Evolutionary conservation across 495 filamentous ascomycete species (phyloP).

Genomic region (Tuber borchii): DNA sequence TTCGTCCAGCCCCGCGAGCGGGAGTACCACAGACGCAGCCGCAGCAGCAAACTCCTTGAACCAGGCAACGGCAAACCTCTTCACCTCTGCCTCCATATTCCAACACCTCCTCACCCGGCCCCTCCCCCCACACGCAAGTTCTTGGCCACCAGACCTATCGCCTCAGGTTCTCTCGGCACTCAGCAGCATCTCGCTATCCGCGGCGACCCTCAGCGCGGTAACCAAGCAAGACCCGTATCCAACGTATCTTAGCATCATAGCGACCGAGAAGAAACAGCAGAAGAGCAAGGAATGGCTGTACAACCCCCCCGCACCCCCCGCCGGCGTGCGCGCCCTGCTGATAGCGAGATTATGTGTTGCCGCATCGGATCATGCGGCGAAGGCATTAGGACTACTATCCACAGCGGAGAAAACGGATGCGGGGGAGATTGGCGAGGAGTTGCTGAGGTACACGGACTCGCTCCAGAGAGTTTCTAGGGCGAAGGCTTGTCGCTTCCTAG

Average conservation of each 20-base stretch:
- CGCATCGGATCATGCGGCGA: constrained; percentile 59
- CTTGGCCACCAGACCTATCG: constrained; percentile 53
- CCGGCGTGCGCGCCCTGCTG: constrained; percentile 66
- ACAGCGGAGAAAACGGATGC: constrained; percentile 36
- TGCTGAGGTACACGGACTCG: constrained; percentile 67
- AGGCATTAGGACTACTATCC: constrained; percentile 53
- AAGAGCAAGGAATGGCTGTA: constrained; percentile 36
- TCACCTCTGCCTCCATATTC: constrained; percentile 74
- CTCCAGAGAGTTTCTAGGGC: constrained; percentile 65
- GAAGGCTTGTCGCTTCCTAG: constrained; percentile 83
- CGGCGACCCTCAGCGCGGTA: constrained; percentile 83
- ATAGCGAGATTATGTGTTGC: constrained; percentile 84
- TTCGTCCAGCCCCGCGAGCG: constrained; percentile 36
- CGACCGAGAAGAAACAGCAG: constrained; percentile 5
- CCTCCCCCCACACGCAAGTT: constrained; percentile 16
- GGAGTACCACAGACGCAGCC: constrained; percentile 54
- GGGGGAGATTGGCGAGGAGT: constrained; percentile 54
- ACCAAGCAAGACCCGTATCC: constrained; percentile 92
- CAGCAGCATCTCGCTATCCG: constrained; percentile 66
- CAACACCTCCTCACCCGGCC: constrained; percentile 53
- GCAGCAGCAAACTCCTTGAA: constrained; percentile 65
- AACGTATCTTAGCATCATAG: constrained; percentile 43
- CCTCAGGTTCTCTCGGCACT: constrained; percentile 62
- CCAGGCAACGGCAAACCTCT: constrained; percentile 67
- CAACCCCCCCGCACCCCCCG: constrained; percentile 29